A percentile compares a stretch with the other conserved stretches of the same genome.
Evolutionary conservation across 306 rosid genomes (phyloP).

Genomic region (Cucurbita ficifolia): DNA sequence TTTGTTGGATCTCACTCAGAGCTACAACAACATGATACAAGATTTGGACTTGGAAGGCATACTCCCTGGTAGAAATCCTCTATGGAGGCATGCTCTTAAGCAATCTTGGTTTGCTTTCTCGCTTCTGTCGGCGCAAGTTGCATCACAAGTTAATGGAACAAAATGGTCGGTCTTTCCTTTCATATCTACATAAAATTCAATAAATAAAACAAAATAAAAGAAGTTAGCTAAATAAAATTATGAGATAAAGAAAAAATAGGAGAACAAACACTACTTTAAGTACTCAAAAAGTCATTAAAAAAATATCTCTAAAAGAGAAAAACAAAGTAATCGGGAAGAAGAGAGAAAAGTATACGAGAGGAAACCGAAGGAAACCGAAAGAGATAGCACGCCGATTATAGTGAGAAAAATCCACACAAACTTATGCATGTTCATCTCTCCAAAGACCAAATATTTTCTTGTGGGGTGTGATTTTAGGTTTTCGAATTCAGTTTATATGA

Average conservation of each 20-base stretch:
- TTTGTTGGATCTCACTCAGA: too few species aligned
- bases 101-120: neutral
- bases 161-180: neutral
- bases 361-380: neutral
- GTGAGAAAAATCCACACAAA: neutral
- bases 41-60: neutral
- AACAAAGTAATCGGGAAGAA: too few species aligned
- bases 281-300: too few species aligned
- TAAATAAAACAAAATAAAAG: neutral
- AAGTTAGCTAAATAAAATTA: neutral
- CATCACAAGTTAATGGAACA: neutral
- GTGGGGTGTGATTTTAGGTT: too few species aligned
- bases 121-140: neutral
- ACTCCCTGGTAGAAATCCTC: neutral
- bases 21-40: neutral
- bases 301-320: too few species aligned
- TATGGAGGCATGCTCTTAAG: neutral
- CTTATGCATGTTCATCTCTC: neutral
- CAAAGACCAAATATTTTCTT: neutral
- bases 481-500: too few species aligned
- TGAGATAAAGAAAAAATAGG: neutral
- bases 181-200: neutral
- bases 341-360: neutral
- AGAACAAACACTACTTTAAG: too few species aligned
- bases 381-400: neutral